Evolutionary conservation across 345 rosid species (phyloP), one percentile per base, ranked within the genome.

Genomic region (Diplotaxis tenuifolia): DNA sequence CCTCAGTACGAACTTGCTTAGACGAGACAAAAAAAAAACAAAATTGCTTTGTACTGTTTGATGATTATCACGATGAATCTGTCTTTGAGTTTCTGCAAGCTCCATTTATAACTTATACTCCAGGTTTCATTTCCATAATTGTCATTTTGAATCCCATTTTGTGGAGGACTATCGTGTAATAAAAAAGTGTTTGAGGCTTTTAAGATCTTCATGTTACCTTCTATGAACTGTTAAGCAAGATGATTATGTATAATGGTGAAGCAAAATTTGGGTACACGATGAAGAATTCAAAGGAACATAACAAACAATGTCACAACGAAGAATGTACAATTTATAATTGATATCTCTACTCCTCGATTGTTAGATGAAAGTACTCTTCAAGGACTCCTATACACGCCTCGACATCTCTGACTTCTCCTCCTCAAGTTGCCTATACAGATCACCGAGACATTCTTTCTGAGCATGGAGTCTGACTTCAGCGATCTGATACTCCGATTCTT

Each of bases 401-500:
- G 83, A 76, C 60, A 85, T 59, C 68, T 82, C 85, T 4, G 85
- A 74, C 81, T 62, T 89, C 84, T 89, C 96, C 69, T 81, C 70
- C 78, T 86, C 91, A n/a, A 89, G 86, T 70, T 88, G 89, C 69
- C 71, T 71, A 75, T 84, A 89, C 50, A 91, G 84, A 69, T 75
- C 82, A 55, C n/a, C 31, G 47, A 93, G 87, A 56, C 78, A 80
- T 19, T 80, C 75, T 86, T 86, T 89, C 82, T 88, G 94, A 52
- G 82, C 81, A 73, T 64, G 52, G 56, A 93, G 91, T 62, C 28
- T 76, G 67, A 75, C 86, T 81, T 89, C 89, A 12, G 97, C 96
- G 67, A 83, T 70, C 68, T 74, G 82, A 74, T 79, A 93, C 74
- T 91, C 94, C 2, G 47, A 67, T 71, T 86, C 87, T 72, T 91